Evolutionary conservation across 371 early-diverging fungal species (phyloP).

Genomic region (Umbelopsis sp.): DNA sequence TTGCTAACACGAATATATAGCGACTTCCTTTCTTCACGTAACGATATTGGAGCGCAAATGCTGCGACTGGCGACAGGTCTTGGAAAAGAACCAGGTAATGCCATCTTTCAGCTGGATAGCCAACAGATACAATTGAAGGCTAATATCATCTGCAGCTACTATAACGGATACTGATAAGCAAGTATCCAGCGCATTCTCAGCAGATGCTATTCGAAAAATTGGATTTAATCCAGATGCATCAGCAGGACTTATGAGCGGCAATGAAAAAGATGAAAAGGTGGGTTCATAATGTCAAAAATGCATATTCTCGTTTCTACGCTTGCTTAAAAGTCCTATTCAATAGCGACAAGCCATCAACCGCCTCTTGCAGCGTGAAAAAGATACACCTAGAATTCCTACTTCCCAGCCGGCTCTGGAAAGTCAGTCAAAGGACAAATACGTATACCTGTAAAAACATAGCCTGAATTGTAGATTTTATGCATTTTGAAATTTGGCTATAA

Average conservation of each 20-base stretch:
- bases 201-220: conserved; percentile 2
- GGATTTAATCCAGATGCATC: conserved; percentile 10
- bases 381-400: neutral
- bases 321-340: no score
- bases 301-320: no score
- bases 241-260: neutral
- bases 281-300: no score
- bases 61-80: neutral
- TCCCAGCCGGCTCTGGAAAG: neutral
- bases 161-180: neutral
- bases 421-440: conserved; percentile 11
- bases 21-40: neutral
- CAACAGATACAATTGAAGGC: no score
- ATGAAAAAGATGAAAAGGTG: conserved; percentile 6
- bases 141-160: neutral
- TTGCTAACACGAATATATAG: neutral
- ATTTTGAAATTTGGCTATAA: conserved; percentile 14
- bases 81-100: neutral
- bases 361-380: conserved; percentile 5
- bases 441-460: neutral
- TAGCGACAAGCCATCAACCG: conserved; percentile 7
- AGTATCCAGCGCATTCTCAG: neutral
- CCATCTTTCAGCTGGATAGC: neutral
- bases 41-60: conserved; percentile 7
- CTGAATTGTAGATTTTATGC: neutral